These are phyloP conservation scores for Shiraia bambusicola DNA, from an alignment of 2,329 filamentous ascomycete species.

Conservation along the genomic window DNA sequence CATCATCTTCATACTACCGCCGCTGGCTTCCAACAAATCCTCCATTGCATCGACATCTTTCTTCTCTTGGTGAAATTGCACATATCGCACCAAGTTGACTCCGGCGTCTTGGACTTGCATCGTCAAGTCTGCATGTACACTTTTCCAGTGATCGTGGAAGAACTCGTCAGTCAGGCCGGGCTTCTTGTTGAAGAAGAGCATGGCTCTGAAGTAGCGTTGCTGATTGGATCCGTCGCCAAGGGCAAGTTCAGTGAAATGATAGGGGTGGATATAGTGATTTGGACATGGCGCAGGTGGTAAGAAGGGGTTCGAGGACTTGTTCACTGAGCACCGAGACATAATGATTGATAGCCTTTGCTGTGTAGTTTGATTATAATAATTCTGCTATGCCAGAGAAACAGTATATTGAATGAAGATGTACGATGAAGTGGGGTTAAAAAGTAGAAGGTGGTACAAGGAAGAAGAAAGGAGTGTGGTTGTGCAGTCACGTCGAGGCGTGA, in stretches of 20 bases:
- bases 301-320: no score
- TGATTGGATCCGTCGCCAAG: constrained; percentile 11
- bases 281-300: constrained; percentile 5
- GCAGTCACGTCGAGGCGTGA: no score
- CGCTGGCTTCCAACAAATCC: constrained; percentile 8
- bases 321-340: no score
- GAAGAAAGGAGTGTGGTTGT: no score
- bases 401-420: no score
- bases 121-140: constrained; percentile 13
- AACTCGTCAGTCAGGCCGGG: constrained; percentile 12
- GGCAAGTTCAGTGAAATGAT: constrained; percentile 9
- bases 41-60: constrained; percentile 4
- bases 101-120: constrained; percentile 10
- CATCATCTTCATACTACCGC: constrained; percentile 9
- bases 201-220: constrained; percentile 13
- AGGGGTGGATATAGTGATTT: constrained; percentile 11
- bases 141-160: constrained; percentile 18
- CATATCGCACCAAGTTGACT: constrained; percentile 6
- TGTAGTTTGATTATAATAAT: no score
- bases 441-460: no score
- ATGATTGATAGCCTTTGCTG: no score
- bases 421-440: no score
- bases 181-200: constrained; percentile 16
- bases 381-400: no score
- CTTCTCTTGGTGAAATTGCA: constrained; percentile 11